Base-by-base conservation (phyloP, 306 rosid genomes). In the Benincasa hispida region DNA sequence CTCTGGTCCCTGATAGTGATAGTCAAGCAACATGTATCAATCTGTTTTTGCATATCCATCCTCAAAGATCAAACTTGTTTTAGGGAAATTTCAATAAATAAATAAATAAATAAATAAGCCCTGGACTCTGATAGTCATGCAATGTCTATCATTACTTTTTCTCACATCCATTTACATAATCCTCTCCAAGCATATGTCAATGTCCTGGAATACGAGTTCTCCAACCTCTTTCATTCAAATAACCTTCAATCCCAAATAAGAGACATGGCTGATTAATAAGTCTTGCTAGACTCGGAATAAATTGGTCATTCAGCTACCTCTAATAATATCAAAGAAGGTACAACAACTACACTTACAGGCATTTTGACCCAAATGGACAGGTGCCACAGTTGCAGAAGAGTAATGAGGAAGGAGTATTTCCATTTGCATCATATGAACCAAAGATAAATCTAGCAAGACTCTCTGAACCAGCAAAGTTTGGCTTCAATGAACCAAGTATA, bases 311-410 rank as follows among this genome's bases (percentile, higher is more conserved):
- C 37, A 45, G 35, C 47, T 45, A 6, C 28, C 37, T 67, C 74
- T 39, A 22, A 41, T 12, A 13, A 69, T 45, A 69, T 5, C 55
- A 22, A 62, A 34, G 50, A 66, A 77, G 59, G 61, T 19, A 21
- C 30, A n/a, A 18, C 22, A 73, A 65, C 72, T 65, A 50, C 67
- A 82, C 97, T 88, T 87, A 93, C 97, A 82, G 73, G 88, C 92
- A 89, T 77, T 81, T 81, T 34, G 87, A 86, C 59, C 82, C 85
- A 63, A 50, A 47, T 68, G 76, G 82, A 84, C 87, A 83, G 7
- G 80, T 73, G 50, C 77, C 84, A 67, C 77, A 68, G 56, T 37
- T 78, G 77, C 83, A 83, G 63, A 80, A 79, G 78, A 89, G 83
- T 70, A 51, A 55, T 60, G 22, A 78, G 79, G 83, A 45, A 73